phyloP scores from a whole-genome alignment of 805 yeast genomes.

The Blastobotrys mokoenaii region DNA sequence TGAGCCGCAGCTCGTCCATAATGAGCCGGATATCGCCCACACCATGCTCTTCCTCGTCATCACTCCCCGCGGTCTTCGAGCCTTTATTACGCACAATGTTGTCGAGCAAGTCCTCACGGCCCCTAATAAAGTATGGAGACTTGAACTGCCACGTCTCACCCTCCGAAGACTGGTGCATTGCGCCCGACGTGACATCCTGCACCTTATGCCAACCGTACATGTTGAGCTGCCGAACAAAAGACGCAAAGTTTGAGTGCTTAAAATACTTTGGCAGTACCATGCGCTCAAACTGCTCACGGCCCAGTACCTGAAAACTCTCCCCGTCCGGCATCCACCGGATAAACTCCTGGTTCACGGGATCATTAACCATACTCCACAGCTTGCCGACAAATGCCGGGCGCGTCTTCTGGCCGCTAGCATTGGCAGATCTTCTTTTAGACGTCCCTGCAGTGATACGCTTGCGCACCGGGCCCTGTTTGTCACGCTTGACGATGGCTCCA shows the following conservation, averaged over 20 bases:
- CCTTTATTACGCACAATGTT: constrained; percentile 71
- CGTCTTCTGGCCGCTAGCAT: constrained; percentile 20
- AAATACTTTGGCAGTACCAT: constrained; percentile 81
- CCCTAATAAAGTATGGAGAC: constrained; percentile 69
- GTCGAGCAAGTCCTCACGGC: constrained; percentile 76
- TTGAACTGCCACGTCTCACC: constrained; percentile 79
- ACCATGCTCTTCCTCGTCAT: constrained; percentile 33
- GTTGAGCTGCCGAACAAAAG: constrained; percentile 90
- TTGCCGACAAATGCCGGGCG: constrained; percentile 89
- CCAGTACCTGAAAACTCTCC: constrained; percentile 70
- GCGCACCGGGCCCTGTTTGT: constrained; percentile 4
- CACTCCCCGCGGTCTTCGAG: constrained; percentile 31
- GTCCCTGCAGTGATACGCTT: not conserved
- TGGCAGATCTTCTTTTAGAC: not conserved
- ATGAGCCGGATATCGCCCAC: constrained; percentile 42
- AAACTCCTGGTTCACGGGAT: constrained; percentile 53
- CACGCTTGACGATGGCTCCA: constrained; percentile 2
- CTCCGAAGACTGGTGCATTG: constrained; percentile 42
- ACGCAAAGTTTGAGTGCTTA: constrained; percentile 91
- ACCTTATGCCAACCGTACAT: constrained; percentile 99
- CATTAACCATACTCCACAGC: constrained; percentile 94
- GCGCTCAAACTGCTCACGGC: constrained; percentile 78
- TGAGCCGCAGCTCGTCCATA: constrained; percentile 61
- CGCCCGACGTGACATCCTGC: constrained; percentile 75
- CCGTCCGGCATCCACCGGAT: constrained; percentile 88